Conservation (phyloP, 208 protist genomes). For the Acanthamoeba healyi region DNA sequence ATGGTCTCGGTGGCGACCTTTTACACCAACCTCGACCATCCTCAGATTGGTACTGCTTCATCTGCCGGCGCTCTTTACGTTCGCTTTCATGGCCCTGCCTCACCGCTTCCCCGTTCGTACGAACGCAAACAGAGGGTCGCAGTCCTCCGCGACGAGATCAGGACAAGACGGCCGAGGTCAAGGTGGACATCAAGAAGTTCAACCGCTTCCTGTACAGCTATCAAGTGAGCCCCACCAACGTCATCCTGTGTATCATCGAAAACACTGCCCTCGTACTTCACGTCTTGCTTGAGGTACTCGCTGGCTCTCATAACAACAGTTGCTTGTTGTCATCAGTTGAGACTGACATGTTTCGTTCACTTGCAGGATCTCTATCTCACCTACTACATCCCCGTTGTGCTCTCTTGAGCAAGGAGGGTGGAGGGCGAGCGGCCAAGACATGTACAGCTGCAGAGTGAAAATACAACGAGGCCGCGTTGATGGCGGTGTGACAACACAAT, state of each 20-base stretch:
- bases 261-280: constrained; percentile 64
- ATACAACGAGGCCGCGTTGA: too few relatives aligned
- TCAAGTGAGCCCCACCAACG: constrained; percentile 70
- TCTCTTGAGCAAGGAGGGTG: not conserved
- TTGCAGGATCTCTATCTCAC: constrained; percentile 14
- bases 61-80: not conserved
- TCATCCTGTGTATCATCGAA: constrained; percentile 70
- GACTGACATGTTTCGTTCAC: too few relatives aligned
- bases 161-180: constrained; percentile 75
- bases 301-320: too few relatives aligned
- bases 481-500: too few relatives aligned
- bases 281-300: constrained; percentile 62
- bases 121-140: constrained; percentile 54
- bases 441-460: not conserved
- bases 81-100: too few relatives aligned
- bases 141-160: constrained; percentile 67
- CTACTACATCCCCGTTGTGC: constrained; percentile 46
- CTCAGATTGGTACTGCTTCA: constrained; percentile 65
- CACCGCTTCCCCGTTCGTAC: not conserved
- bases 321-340: not conserved
- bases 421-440: not conserved
- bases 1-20: constrained; percentile 80
- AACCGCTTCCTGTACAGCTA: constrained; percentile 77
- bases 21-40: constrained; percentile 79
- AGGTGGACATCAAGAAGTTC: constrained; percentile 78